Percentiles rank a stretch among this genome's conserved stretches.
Evolutionary conservation across 306 rosid species (phyloP).

Genomic region (Sophora flavescens): DNA sequence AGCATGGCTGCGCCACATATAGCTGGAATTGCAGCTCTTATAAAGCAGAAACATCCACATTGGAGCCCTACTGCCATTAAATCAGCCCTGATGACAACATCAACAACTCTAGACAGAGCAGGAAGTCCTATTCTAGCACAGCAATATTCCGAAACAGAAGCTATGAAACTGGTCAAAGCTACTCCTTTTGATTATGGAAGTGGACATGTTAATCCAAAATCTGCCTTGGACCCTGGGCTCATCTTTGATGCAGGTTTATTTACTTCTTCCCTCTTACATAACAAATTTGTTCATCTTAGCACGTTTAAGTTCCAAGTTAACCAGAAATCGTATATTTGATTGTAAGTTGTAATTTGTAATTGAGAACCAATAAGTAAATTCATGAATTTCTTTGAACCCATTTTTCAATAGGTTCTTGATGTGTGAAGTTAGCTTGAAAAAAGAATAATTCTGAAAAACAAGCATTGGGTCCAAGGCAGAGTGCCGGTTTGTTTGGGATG

Average conservation of each 20-base stretch:
- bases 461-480: not conserved
- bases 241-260: conserved; percentile 87
- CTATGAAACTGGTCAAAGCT: conserved; percentile 74
- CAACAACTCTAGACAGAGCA: conserved; percentile 83
- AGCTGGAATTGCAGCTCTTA: conserved; percentile 97
- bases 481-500: not conserved
- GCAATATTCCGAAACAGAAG: conserved; percentile 84
- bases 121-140: conserved; percentile 92
- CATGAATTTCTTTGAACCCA: not conserved
- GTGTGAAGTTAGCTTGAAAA: not conserved
- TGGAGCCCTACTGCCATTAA: conserved; percentile 99
- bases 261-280: conserved; percentile 35
- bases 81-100: conserved; percentile 95
- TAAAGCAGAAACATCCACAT: conserved; percentile 91
- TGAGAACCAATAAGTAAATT: conserved; percentile 16
- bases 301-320: conserved; percentile 4
- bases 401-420: not conserved
- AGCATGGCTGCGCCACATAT: conserved; percentile 99
- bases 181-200: conserved; percentile 98
- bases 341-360: not conserved
- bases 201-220: conserved; percentile 93
- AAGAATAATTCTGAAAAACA: not conserved
- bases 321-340: not conserved
- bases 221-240: conserved; percentile 97
- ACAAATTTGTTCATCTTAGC: not conserved